Evolutionary conservation across 768 basidiomycete genomes (phyloP).

Genomic region (Lactarius akahatsu): DNA sequence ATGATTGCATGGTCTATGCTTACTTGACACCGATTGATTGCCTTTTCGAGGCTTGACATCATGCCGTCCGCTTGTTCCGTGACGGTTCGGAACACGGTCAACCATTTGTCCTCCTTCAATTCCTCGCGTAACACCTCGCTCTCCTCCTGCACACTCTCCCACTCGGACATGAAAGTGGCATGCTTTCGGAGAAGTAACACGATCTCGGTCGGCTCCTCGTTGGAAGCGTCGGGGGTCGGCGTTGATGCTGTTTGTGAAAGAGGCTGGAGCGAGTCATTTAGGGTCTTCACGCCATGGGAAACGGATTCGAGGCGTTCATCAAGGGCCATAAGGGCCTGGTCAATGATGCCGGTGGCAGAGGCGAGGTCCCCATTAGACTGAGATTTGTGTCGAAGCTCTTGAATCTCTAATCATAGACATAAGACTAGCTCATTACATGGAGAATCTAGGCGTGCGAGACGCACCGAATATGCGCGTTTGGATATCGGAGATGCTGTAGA

Average conservation of each 20-base stretch:
- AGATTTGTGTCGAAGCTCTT: conserved; percentile 88
- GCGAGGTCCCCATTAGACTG: conserved; percentile 59
- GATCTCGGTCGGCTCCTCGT: conserved; percentile 41
- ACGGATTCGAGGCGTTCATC: conserved; percentile 78
- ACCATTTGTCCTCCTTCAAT: conserved; percentile 95
- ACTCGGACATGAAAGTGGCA: conserved; percentile 67
- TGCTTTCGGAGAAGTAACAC: conserved; percentile 69
- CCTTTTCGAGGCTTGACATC: conserved; percentile 96
- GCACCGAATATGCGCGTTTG: conserved; percentile 89
- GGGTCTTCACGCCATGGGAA: conserved; percentile 64
- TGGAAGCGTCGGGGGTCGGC: conserved; percentile 43
- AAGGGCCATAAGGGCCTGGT: conserved; percentile 75
- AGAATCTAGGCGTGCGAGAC: conserved; percentile 28
- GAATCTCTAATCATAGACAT: conserved; percentile 62
- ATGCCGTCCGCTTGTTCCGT: conserved; percentile 95
- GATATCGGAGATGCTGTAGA: conserved; percentile 84
- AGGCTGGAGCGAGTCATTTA: conserved; percentile 66
- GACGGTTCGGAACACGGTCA: conserved; percentile 91
- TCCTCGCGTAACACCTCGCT: conserved; percentile 84
- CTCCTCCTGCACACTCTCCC: conserved; percentile 78
- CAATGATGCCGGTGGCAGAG: conserved; percentile 67
- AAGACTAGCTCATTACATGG: not conserved
- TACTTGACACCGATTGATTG: conserved; percentile 86
- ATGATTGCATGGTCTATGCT: conserved; percentile 33
- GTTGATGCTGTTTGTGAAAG: conserved; percentile 50